Base-by-base conservation (phyloP, 345 rosid species). In the Eucalyptus brandiana region DNA sequence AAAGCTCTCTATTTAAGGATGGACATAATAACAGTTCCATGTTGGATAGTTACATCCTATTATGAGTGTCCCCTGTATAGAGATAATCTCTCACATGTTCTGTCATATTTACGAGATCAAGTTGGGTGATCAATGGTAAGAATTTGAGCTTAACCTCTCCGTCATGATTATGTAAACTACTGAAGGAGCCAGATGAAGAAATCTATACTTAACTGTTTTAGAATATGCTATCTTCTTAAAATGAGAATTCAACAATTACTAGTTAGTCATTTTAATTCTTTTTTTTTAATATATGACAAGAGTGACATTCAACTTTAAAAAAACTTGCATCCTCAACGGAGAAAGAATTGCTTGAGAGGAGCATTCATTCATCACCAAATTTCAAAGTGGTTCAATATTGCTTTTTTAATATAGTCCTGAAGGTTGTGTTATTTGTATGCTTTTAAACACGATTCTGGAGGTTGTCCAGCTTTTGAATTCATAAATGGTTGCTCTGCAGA, bases 401-500 rank as follows among this genome's bases (percentile, higher is more conserved):
- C 85, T 76, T 76, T 76, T 14, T 23, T 40, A 9, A 50, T 47
- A 50, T n/a, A 51, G 44, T 49, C 42, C n/a, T 50, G 65, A 86
- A 86, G 87, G 28, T 50, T 86, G 67, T 86, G 87, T 21, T 50
- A n/a, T 53, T 53, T 86, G 87, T 40, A 76, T 5, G 13, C 47
- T 40, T 40, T 76, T 40, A 76, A 76, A 21, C 47, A 40, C 24
- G 8, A 76, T 40, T 76, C 30, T 40, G 85, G 85, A 76, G 47
- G 47, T 76, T 76, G 47, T 40, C 47, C 30, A 40, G 85, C 47
- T 21, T 40, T 76, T 76, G 47, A 40, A 76, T 76, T 76, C 85
- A 40, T 37, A 50, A 53, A 69, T 56, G 5, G 51, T 85, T 92
- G 69, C 89, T 91, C 69, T 96, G 90, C 98, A 98, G 99, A 91